These are phyloP conservation scores for Ophiostoma triangulosporum DNA, from an alignment of 2,329 filamentous ascomycete genomes.

Conservation along the genomic window DNA sequence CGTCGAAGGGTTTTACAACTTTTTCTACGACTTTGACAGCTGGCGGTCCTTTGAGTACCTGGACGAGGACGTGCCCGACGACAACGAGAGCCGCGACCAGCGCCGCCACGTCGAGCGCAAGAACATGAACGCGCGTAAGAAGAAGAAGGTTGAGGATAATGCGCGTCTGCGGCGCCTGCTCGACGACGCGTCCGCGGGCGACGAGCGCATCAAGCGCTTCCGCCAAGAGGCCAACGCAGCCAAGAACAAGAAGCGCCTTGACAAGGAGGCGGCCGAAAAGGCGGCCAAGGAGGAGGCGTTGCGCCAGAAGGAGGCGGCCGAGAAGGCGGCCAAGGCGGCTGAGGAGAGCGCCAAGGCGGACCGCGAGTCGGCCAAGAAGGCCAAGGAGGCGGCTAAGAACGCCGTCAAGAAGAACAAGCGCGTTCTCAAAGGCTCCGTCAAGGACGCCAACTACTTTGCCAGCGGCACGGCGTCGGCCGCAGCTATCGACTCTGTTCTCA, in stretches of 20 bases:
- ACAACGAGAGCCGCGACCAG: conserved; percentile 98
- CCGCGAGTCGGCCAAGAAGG: conserved; percentile 80
- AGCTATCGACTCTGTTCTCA: conserved; percentile 70
- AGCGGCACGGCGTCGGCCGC: conserved; percentile 57
- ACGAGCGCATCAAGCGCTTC: conserved; percentile 98
- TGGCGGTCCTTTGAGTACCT: conserved; percentile 98
- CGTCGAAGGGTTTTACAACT: conserved; percentile 96
- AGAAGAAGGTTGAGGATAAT: conserved; percentile 99
- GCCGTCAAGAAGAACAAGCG: conserved; percentile 99
- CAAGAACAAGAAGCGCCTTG: conserved; percentile 90
- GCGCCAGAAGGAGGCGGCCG: conserved; percentile 73
- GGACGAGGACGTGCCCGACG: conserved; percentile 95
- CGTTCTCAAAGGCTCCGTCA: conserved; percentile 82
- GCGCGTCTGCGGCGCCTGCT: conserved; percentile 78
- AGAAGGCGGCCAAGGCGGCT: conserved; percentile 64
- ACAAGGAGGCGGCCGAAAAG: conserved; percentile 86
- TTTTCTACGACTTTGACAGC: conserved; percentile 99
- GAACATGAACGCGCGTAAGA: conserved; percentile 93
- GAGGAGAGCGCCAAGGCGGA: conserved; percentile 77
- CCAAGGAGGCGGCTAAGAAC: conserved; percentile 96
- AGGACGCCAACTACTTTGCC: conserved; percentile 95
- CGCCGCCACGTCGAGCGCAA: conserved; percentile 97
- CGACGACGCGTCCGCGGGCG: conserved; percentile 69
- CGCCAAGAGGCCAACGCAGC: conserved; percentile 76
- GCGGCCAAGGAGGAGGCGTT: conserved; percentile 73